Base-by-base conservation (phyloP, 1,139 yeast genomes). In the Candida tetrigidarum region DNA sequence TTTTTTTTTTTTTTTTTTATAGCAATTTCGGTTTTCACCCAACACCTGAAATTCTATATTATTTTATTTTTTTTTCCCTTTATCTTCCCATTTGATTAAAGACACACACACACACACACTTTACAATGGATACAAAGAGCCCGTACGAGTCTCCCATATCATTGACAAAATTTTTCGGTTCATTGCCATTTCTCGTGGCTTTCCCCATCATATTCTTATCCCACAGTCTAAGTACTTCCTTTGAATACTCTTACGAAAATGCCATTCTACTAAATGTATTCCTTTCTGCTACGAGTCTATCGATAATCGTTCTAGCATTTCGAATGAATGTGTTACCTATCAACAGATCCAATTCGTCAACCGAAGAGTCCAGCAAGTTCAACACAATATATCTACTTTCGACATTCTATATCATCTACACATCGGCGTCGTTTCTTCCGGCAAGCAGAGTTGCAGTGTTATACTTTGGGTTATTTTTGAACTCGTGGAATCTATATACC, bases 121-220 rank as follows among this genome's bases (percentile, higher is more conserved):
- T 19, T 9, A 35, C 12, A 10, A 37, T 37, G 40, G 27, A 28
- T 28, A 19, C 14, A 11, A 28, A 37, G 7, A 37, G 34, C 15
- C 40, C 34, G 14, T 30, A 38, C 15, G 41, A 38, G 15, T 29
- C 41, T n/a, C 25, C 41, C 3, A 22, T 38, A 38, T 20, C 41
- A 2, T 22, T 30, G 10, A 38, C 41, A 3, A 22, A 30, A 12
- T 38, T 29, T 28, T 38, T 63, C 39, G 58, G 60, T n/a, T 61
- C 68, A 2, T 52, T 66, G 34, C 70, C 70, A 1, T 58, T 63
- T 12, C 51, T 66, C 23, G 56, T 60, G 32, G 66, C 69, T 4
- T 56, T 61, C 37, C 63, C 69, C 4, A 55, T 64, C 36, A 48
- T 64, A 30, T 52, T 66, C 19, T 47, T 66, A 41, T 56, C 67